Conservation (phyloP, 805 yeast species). For the Pichia kluyveri region DNA sequence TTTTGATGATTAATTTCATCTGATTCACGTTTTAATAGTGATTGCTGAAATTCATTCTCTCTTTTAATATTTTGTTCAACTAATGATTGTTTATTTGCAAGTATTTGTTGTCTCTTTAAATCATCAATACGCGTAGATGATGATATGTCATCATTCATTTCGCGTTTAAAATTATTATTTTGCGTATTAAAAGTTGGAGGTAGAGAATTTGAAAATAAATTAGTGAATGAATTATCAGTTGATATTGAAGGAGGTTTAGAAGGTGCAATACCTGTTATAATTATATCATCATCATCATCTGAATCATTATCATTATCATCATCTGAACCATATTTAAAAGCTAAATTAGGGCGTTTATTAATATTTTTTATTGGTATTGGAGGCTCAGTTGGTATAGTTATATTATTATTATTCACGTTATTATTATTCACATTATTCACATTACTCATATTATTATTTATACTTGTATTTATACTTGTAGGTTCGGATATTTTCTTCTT, state of each 20-base stretch:
- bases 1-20: background rate
- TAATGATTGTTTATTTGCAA: slow-evolving; percentile 3
- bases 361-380: too few species aligned
- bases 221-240: background rate
- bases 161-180: too few species aligned
- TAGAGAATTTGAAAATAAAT: too few species aligned
- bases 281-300: slow-evolving; percentile 3
- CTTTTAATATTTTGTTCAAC: slow-evolving; percentile 2
- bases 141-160: background rate
- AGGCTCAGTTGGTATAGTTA: too few species aligned
- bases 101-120: slow-evolving; percentile 2
- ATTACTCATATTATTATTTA: too few species aligned
- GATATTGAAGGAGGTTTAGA: background rate
- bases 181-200: too few species aligned
- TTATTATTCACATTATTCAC: too few species aligned
- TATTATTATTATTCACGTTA: too few species aligned
- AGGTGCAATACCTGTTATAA: background rate
- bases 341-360: background rate
- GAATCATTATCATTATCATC: slow-evolving; percentile 2
- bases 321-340: background rate
- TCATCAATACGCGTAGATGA: background rate
- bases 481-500: too few species aligned
- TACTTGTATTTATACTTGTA: too few species aligned
- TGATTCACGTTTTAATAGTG: background rate
- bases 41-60: background rate